Base-by-base conservation (phyloP, 306 rosid species). In the Lablab purpureus region DNA sequence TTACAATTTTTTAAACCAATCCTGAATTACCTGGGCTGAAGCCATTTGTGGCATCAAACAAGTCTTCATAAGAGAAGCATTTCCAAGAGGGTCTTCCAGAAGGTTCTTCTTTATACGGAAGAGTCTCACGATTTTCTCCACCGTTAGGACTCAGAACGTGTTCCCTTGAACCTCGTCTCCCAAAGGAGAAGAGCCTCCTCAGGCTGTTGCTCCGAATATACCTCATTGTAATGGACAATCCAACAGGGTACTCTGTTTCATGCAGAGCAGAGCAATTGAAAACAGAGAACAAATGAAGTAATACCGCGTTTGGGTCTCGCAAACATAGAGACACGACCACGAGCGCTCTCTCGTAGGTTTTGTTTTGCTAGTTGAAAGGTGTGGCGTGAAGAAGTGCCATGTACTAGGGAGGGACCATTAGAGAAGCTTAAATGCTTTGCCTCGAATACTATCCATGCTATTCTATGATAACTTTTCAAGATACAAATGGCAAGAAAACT, bases 81-180 rank as follows among this genome's bases (percentile, higher is more conserved):
- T 91, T 96, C 99, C 98, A 96, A 49, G 86, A 78, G 90, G 98
- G 96, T 88, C 81, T 90, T 5, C 49, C 84, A 74, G 83, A 80
- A 71, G 68, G 46, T 15, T 87, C 87, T 23, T 89, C 88, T 49
- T 73, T 60, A 18, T 23, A 28, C 23, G 71, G 84, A 77, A 52
- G 73, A 74, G 52, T 59, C 63, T 74, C 81, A 12, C 43, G 67
- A 40, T 64, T 88, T 27, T 86, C 83, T 54, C 77, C 86, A n/a
- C 15, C 81, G 34, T 41, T 60, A 21, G 84, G 83, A 75, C 56
- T 83, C 15, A 66, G 46, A 78, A 70, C 47, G 15, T 84, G 82
- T 32, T 87, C 90, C 49, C 71, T 86, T 7, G 78, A 83, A 87
- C 86, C 47, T 5, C 90, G 84, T 69, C 91, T 84, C 84, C 80